Evolutionary conservation across 2,329 filamentous ascomycete species (phyloP).

Genomic region (Cytospora schulzeri): DNA sequence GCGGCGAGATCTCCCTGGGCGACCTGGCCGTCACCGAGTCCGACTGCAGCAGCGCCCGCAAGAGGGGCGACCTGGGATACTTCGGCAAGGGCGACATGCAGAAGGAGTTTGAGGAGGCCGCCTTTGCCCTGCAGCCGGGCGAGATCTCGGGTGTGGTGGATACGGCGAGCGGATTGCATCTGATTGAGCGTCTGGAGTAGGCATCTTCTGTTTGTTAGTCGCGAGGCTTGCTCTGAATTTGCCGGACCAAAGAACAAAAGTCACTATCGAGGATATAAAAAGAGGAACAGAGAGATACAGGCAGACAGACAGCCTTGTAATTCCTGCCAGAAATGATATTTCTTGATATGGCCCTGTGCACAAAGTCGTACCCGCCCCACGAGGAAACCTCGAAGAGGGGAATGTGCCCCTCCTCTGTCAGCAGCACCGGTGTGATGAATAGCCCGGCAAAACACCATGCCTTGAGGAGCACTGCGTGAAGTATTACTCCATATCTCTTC

Average conservation of each 20-base stretch:
- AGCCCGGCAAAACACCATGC: too few species aligned
- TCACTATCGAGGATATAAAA: not conserved
- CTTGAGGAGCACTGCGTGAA: too few species aligned
- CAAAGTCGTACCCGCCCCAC: not conserved
- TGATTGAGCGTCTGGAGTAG: slow-evolving; percentile 80
- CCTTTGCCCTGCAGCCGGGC: slow-evolving; percentile 85
- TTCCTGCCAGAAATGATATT: not conserved
- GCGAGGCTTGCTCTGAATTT: not conserved
- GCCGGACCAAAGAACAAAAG: not conserved
- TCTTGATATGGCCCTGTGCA: not conserved
- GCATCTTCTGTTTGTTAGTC: slow-evolving; percentile 24
- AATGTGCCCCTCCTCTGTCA: slow-evolving; percentile 28
- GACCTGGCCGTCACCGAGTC: slow-evolving; percentile 87
- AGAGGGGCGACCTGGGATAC: slow-evolving; percentile 91
- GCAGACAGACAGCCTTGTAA: not conserved
- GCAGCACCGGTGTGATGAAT: slow-evolving; percentile 28
- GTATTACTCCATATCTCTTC: too few species aligned
- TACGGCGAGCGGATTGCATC: slow-evolving; percentile 89
- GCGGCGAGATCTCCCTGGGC: slow-evolving; percentile 69
- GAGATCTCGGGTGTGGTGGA: slow-evolving; percentile 87
- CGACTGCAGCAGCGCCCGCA: slow-evolving; percentile 93
- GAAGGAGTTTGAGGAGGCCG: slow-evolving; percentile 95
- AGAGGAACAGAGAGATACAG: not conserved
- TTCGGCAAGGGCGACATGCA: slow-evolving; percentile 97
- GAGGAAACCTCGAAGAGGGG: slow-evolving; percentile 67